These are phyloP conservation scores for Hyparrhenia diplandra DNA, from an alignment of 176 grass and related monocot species.

Conservation along the genomic window DNA sequence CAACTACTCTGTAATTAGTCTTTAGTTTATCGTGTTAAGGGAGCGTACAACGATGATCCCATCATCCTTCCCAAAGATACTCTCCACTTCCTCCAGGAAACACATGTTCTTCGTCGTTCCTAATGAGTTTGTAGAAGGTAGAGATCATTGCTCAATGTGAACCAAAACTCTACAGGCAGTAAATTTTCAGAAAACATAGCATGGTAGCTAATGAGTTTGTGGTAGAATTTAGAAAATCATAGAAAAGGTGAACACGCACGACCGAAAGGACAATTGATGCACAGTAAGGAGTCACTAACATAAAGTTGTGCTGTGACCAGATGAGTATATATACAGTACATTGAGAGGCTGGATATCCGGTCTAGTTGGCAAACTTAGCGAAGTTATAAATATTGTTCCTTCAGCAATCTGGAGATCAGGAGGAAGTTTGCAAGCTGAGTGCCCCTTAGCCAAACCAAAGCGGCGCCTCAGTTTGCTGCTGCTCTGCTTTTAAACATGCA, in stretches of 20 bases:
- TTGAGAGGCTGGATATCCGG: not conserved
- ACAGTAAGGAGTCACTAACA: not conserved
- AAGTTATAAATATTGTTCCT: not conserved
- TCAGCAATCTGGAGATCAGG: not conserved
- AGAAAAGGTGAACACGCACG: not conserved
- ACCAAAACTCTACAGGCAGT: not conserved
- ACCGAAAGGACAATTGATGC: not conserved
- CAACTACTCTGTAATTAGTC: not conserved
- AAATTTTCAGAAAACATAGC: not conserved
- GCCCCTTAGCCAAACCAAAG: not conserved
- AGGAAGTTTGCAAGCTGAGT: not conserved
- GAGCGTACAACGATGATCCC: conserved; percentile 61
- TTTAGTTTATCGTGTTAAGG: not conserved
- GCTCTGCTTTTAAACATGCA: not conserved
- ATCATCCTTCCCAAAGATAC: conserved; percentile 43
- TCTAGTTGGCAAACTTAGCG: not conserved
- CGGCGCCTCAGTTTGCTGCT: not conserved
- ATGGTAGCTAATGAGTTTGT: not conserved
- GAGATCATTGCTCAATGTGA: not conserved
- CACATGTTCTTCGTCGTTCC: conserved; percentile 55
- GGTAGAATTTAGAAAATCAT: not conserved
- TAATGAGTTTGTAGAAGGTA: not conserved
- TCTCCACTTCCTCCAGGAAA: conserved; percentile 62
- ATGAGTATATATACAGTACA: not conserved
- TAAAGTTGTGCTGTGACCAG: not conserved